Base-by-base conservation (phyloP, 2,329 filamentous ascomycete genomes). In the Alternaria ethzedia region DNA sequence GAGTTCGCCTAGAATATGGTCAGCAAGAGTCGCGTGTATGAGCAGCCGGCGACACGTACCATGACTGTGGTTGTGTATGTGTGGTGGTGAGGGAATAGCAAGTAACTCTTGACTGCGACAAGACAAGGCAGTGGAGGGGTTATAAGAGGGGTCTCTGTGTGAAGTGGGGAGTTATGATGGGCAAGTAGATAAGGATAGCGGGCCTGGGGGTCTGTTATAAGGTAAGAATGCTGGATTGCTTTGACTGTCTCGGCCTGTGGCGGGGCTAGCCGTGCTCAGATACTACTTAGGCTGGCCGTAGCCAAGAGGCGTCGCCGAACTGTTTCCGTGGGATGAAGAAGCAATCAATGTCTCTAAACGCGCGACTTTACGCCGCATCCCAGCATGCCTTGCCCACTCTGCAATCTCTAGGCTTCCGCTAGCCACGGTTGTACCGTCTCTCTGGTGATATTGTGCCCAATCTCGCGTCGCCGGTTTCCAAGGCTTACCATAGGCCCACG, bases 251-350 rank as follows among this genome's bases (percentile, higher is more conserved):
- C 71, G 75, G 76, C 72, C 64, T 71, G 72, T 74, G 72, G 76
- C 74, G 77, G 76, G 70, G 71, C 72, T 65, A 65, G 64, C 57
- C 57, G 55, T 63, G 61, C 59, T 60, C 61, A 68, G 66, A 63
- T 70, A 67, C 64, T 69, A 62, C 60, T 66, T 72, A 73, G 74
- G 64, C 67, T 76, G 66, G 70, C 68, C 70, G 66, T 72, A 67
- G 74, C 75, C 73, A 76, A 76, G 75, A 73, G 73, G 68, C 74
- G 74, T 73, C 73, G 75, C 75, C 77, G 74, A 75, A 77, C 70
- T 72, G 72, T 61, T 69, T 75, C 77, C 77, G 77, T 79, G 77
- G 77, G 77, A 79, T 79, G 76, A 70, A 73, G 74, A 73, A 76
- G 70, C 65, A 73, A 72, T 65, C 68, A 68, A 59, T 51, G 54